Percentiles rank a stretch among this genome's conserved stretches.
Evolutionary conservation across 306 rosid genomes (phyloP).

Genomic region (Cercis canadensis): DNA sequence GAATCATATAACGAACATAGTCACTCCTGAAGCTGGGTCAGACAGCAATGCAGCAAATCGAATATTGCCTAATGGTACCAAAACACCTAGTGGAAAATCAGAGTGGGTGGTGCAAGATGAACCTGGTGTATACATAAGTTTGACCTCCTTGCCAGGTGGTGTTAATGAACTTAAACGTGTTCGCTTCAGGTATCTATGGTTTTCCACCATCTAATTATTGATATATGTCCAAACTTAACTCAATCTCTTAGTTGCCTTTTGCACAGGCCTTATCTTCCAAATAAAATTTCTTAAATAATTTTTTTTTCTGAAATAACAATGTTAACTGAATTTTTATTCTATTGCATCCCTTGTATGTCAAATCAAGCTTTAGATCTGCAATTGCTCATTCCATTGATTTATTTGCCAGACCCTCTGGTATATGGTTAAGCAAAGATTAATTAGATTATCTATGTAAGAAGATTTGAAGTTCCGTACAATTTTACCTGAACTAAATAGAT

Average conservation of each 20-base stretch:
- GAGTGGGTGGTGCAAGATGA: constrained; percentile 94
- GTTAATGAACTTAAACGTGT: constrained; percentile 87
- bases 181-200: constrained; percentile 85
- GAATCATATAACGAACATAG: constrained; percentile 44
- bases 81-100: constrained; percentile 54
- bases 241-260: background rate
- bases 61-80: constrained; percentile 54
- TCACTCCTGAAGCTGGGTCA: constrained; percentile 49
- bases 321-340: too few species aligned
- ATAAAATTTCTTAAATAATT: too few species aligned
- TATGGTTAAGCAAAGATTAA: background rate
- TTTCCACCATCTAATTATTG: constrained; percentile 18
- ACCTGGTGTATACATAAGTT: constrained; percentile 85
- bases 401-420: background rate
- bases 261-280: background rate
- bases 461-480: background rate
- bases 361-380: too few species aligned
- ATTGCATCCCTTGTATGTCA: background rate
- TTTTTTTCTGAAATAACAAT: too few species aligned
- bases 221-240: constrained; percentile 22
- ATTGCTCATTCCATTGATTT: too few species aligned
- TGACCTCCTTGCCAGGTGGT: constrained; percentile 66
- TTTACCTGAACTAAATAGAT: background rate
- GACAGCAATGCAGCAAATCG: constrained; percentile 49
- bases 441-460: background rate